Base-by-base conservation (phyloP, 805 yeast genomes). In the Saturnispora galanensis region DNA sequence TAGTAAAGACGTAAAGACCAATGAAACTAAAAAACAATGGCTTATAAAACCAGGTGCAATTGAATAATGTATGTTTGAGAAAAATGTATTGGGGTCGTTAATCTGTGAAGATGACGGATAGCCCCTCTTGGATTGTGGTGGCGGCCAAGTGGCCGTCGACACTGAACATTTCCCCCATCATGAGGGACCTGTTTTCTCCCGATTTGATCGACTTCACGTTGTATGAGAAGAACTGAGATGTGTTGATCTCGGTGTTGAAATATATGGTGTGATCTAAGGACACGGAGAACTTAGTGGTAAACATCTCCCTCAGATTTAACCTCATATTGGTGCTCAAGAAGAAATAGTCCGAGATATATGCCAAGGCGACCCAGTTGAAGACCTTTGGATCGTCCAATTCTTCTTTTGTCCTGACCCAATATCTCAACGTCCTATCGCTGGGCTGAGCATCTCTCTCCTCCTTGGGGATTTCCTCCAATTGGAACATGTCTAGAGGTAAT, bases 201-300 rank as follows among this genome's bases (percentile, higher is more conserved):
- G 79, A 68, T 42, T 76, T 65, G 18, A 76, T 58, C 33, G 74
- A 73, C 39, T 63, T 64, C 37, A 77, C 65, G 39, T 72, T 67
- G 44, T 73, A 71, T 12, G 69, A 65, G 55, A 75, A 60, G 79
- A 81, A 80, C 4, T 48, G 41, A 21, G 51, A 46, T 5, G 54
- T 49, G 35, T 76, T 67, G 47, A 76, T 68, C 44, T 72, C 76
- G 13, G 62, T 60, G 55, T 80, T 85, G 64, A 82, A 79, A 57
- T 79, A 79, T 30, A 84, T 70, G 0, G 78, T 62, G 55, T 82
- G 88, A 51, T 81, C 88, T 50, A 82, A 59, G 17, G 84, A 76
- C 3, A 78, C 80, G 12, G 78, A 72, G 50, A 76, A 70, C 32
- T 67, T 69, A 13, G 74, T 66, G 16, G 71, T 65, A 47, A 66